Base-by-base conservation (phyloP, 1,284 basidiomycete species). In the Pyrrhoderma noxium region DNA sequence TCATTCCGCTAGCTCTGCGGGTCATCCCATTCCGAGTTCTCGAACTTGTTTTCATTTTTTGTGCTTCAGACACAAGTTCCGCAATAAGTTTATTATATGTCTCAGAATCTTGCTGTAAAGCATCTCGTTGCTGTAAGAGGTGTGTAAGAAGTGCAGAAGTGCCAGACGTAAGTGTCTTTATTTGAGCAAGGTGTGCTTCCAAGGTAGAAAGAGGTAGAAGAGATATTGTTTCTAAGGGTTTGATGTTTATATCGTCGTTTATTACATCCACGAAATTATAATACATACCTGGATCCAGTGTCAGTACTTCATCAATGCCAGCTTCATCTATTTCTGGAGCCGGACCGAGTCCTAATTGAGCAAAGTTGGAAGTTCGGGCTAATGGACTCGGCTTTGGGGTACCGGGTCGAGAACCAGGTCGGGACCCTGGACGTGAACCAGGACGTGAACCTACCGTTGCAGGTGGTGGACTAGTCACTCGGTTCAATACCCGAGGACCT, bases 101-200 rank as follows among this genome's bases (percentile, higher is more conserved):
- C 64, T 90, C 89, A 37, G 85, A 87, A 62, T 94, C 91, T 65
- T 94, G 89, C 59, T 87, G 82, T 57, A 93, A 69, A 19, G 87
- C 82, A 58, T 94, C 92, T 58, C 85, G 80, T 47, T 79, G 77
- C 67, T 95, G 91, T 51, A 93, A 70, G 19, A 91, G 70, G 68
- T 91, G 79, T 8, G 89, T 89, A 48, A 95, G 69, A 13, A 89
- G 69, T 1, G 78, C 70, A 1, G 88, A 90, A 0, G 87, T 81
- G 38, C 79, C 77, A 1, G 82, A 79, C 0, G 87, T 92, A 51
- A 89, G 81, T 34, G 68, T 58, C 47, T 78, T 79, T 31, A 94
- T 65, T 13, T 89, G 80, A 4, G 74, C 68, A 39, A 92, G 74
- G 59, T 83, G 74, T 42, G 73, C 68, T 60, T 89, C 82, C 14